Evolutionary conservation across 129 eudicot genomes (phyloP).

Genomic region (carrot (Daucus carota)): DH1_v3.0 NC_030382.2:35966001-35966500

Average conservation of each 20-base stretch:
- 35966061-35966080: slow-evolving; percentile 44
- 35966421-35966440: not conserved
- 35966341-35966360: not conserved
- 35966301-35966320: not conserved
- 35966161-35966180: not conserved
- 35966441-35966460: not conserved
- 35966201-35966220: slow-evolving; percentile 22
- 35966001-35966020: slow-evolving; percentile 90
- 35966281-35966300: not conserved
- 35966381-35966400: not conserved
- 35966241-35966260: not conserved
- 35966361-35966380: not conserved
- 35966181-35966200: slow-evolving; percentile 17
- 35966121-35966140: slow-evolving; percentile 17
- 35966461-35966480: not conserved
- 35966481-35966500: not conserved
- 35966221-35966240: not conserved
- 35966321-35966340: not conserved
- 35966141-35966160: slow-evolving; percentile 15
- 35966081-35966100: slow-evolving; percentile 13
- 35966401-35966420: not conserved
- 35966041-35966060: slow-evolving; percentile 49
- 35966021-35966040: slow-evolving; percentile 80
- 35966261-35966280: not conserved
- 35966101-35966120: slow-evolving; percentile 3